Evolutionary conservation across 176 grass and related monocot species (phyloP).

Genomic region (Microstegium vimineum): DNA sequence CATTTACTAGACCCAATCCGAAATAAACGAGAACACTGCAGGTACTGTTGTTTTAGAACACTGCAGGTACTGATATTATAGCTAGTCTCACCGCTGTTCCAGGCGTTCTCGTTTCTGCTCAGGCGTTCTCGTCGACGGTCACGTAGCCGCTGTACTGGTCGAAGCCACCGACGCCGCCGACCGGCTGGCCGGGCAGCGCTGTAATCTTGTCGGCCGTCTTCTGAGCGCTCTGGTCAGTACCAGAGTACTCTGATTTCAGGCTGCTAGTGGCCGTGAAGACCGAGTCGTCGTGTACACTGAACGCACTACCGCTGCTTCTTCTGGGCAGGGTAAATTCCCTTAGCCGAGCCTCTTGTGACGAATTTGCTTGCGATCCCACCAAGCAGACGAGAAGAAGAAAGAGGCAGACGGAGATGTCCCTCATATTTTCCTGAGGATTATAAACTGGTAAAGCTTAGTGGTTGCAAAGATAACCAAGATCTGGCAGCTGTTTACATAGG

Average conservation of each 20-base stretch:
- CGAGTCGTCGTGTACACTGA: neutral
- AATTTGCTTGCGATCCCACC: neutral
- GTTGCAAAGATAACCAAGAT: neutral
- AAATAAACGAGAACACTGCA: neutral
- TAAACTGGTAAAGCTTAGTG: neutral
- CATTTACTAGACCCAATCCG: neutral
- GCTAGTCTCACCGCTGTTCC: conserved; percentile 33
- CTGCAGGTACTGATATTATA: neutral
- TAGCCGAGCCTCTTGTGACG: conserved; percentile 14
- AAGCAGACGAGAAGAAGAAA: conserved; percentile 6
- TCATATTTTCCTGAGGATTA: neutral
- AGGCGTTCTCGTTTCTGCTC: conserved; percentile 38
- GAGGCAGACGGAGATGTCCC: neutral
- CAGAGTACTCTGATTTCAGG: neutral
- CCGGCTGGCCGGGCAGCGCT: conserved; percentile 39
- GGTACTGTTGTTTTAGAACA: neutral
- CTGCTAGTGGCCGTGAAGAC: neutral
- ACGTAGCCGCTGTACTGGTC: conserved; percentile 54
- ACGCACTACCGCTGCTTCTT: neutral
- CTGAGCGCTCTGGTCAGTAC: conserved; percentile 2
- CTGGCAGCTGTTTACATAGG: neutral
- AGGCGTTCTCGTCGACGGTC: conserved; percentile 44
- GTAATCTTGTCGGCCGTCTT: conserved; percentile 40
- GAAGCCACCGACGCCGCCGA: conserved; percentile 2
- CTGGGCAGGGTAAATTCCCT: conserved; percentile 24